A percentile compares a stretch with the other conserved stretches of the same genome.
Evolutionary conservation across 495 filamentous ascomycete genomes (phyloP).

Genomic region (Neurospora tetraspora): DNA sequence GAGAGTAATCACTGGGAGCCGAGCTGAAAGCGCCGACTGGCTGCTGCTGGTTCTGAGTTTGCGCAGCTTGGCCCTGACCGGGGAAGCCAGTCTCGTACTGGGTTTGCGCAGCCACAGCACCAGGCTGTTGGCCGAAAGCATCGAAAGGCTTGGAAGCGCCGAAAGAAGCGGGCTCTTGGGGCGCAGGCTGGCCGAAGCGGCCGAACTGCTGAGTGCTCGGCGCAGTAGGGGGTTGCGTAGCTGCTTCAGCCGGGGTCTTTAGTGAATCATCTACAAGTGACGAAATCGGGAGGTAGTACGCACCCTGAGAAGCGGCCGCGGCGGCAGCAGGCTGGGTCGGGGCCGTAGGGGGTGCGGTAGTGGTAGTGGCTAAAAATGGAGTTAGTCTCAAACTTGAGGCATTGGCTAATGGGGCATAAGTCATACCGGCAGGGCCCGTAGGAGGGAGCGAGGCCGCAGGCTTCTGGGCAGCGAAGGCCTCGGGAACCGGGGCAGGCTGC

Average conservation of each 20-base stretch:
- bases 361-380: conserved; percentile 18
- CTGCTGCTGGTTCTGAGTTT: conserved; percentile 38
- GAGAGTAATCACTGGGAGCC: conserved; percentile 69
- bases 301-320: conserved; percentile 16
- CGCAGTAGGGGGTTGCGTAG: conserved; percentile 35
- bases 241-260: conserved; percentile 17
- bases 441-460: conserved; percentile 54
- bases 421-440: conserved; percentile 32
- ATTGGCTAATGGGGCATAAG: neutral
- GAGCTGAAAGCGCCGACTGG: conserved; percentile 57
- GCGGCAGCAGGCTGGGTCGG: conserved; percentile 13
- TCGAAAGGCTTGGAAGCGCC: conserved; percentile 77
- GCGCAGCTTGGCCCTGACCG: conserved; percentile 51
- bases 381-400: conserved; percentile 17
- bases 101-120: conserved; percentile 34
- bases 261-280: conserved; percentile 9
- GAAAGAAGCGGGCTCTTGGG: conserved; percentile 48
- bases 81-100: conserved; percentile 36
- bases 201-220: conserved; percentile 52
- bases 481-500: conserved; percentile 45
- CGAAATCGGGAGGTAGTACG: conserved; percentile 4
- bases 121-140: conserved; percentile 64
- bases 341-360: conserved; percentile 19
- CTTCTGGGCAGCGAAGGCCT: conserved; percentile 54
- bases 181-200: conserved; percentile 53